Base-by-base conservation (phyloP, 2,329 filamentous ascomycete species). In the Xylariaceae sp. region DNA sequence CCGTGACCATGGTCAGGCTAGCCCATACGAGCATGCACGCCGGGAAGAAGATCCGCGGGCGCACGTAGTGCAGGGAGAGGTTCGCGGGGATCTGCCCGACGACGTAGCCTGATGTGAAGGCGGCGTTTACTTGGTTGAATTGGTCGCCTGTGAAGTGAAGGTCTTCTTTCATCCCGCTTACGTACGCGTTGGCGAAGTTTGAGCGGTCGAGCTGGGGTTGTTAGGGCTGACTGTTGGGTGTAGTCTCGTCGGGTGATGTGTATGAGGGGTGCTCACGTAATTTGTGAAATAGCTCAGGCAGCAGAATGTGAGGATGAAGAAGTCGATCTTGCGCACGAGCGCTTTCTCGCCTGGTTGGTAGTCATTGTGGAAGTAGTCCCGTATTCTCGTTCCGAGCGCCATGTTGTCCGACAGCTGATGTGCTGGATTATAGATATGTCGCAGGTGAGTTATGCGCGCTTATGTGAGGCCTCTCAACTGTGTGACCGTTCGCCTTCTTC, bases 1-100 rank as follows among this genome's bases (percentile, higher is more conserved):
- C 81, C 1, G 81, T 84, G 34, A 75, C 70, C 80, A 87, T 84
- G 2, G 84, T 88, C 22, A 88, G 67, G 0, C 74, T 71, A 2
- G 79, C 83, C 86, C 85, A 88, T 51, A 81, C 62, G 17, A 85
- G 51, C 78, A 86, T 84, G 76, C 84, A 85, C 28, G 72, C 60
- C 0, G 83, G 84, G 60, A 85, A 85, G 72, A 81, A 87, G 55
- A 81, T 73, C n/a, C 83, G 75, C 2, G 84, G 84, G 45, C 77
- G 77, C 54, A 88, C 63, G 58, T 85, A 83, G 64, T 86, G 80
- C 2, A 88, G 73, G 2, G 81, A 81, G 9, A 86, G 65, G 60
- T 84, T 85, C 47, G 77, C 80, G 0, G 82, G 82, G 14, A 86
- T 71, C 63, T 87, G 82, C 1, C 83, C 83, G 4, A 86, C 61